These are phyloP conservation scores for Fraxinus paxiana DNA, from an alignment of 305 asterid species.

Conservation along the genomic window DNA sequence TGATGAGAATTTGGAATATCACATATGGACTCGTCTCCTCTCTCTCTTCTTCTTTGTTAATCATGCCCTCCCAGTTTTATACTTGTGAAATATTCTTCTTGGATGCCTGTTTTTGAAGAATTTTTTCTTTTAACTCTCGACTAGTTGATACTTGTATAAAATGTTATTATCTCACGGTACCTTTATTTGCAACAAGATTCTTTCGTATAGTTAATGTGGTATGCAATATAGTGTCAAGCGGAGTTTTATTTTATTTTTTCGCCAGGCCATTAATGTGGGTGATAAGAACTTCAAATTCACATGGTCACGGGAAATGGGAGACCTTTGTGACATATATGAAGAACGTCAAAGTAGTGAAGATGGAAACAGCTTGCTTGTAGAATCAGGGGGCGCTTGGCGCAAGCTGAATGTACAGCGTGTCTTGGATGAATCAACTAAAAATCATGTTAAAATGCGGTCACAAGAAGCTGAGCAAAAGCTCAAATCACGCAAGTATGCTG, in stretches of 20 bases:
- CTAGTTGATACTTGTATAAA: neutral
- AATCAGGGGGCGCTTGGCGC: conserved; percentile 89
- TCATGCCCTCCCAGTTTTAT: neutral
- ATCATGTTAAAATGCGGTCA: conserved; percentile 84
- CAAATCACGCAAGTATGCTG: conserved; percentile 71
- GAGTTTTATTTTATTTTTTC: neutral
- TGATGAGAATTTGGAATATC: neutral
- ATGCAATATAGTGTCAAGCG: neutral
- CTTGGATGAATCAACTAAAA: conserved; percentile 82
- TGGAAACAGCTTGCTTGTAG: conserved; percentile 84
- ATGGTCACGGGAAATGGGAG: conserved; percentile 85
- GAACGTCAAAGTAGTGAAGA: conserved; percentile 83
- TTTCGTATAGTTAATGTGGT: conserved; percentile 1
- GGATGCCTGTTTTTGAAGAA: neutral
- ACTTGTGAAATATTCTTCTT: neutral
- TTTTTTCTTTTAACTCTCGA: neutral
- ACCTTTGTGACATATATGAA: conserved; percentile 88
- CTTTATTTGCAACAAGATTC: neutral
- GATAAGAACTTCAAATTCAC: conserved; percentile 81
- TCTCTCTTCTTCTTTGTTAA: neutral
- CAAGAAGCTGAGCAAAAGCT: conserved; percentile 84
- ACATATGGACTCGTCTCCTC: neutral
- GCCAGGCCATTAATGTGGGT: conserved; percentile 83
- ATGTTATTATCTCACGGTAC: neutral
- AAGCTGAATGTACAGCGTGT: conserved; percentile 88